Evolutionary conservation across 2,329 filamentous ascomycete species (phyloP).

Genomic region (Leptographium radiaticola): DNA sequence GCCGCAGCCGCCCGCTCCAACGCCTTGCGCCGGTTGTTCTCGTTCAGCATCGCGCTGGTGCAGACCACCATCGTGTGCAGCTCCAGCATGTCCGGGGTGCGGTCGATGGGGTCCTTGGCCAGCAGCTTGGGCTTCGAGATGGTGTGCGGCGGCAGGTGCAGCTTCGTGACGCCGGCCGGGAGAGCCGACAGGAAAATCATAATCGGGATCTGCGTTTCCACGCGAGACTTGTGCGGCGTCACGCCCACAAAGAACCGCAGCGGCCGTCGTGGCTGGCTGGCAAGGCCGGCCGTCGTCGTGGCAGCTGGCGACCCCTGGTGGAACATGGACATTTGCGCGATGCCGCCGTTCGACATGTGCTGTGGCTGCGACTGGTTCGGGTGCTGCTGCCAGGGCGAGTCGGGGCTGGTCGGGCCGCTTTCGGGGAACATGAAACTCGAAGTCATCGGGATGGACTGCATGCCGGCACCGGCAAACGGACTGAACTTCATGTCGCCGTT

Average conservation of each 20-base stretch:
- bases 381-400: slow-evolving; percentile 7
- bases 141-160: slow-evolving; percentile 79
- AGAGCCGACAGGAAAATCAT: slow-evolving; percentile 66
- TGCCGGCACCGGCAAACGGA: background rate
- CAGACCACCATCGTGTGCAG: slow-evolving; percentile 75
- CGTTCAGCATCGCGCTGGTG: slow-evolving; percentile 78
- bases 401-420: slow-evolving; percentile 8
- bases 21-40: slow-evolving; percentile 52
- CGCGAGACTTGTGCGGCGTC: slow-evolving; percentile 70
- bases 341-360: slow-evolving; percentile 2
- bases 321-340: background rate
- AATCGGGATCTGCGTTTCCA: slow-evolving; percentile 92
- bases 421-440: slow-evolving; percentile 7
- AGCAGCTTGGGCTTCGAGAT: slow-evolving; percentile 91
- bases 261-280: slow-evolving; percentile 1
- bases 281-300: background rate
- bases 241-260: slow-evolving; percentile 33
- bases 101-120: slow-evolving; percentile 54
- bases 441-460: slow-evolving; percentile 3
- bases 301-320: background rate
- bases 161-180: slow-evolving; percentile 60
- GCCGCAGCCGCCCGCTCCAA: slow-evolving; percentile 42
- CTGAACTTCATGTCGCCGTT: slow-evolving; percentile 23
- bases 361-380: slow-evolving; percentile 11
- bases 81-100: slow-evolving; percentile 62